These are phyloP conservation scores for Athelia psychrophila DNA, from an alignment of 1,284 basidiomycete genomes.

Conservation along the genomic window DNA sequence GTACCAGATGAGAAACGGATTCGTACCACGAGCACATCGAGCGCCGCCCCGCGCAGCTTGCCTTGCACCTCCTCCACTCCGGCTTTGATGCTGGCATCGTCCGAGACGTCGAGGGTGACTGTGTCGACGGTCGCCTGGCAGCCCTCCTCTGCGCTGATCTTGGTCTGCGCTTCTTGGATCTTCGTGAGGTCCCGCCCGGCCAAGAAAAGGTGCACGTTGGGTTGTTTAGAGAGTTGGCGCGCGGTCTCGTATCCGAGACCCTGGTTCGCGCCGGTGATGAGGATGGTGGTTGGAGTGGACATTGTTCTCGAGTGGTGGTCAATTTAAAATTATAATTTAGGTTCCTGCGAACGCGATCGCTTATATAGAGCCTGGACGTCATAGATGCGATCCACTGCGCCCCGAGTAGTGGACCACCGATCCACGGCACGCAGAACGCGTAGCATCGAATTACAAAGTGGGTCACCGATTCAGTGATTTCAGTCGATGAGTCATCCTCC, in stretches of 20 bases:
- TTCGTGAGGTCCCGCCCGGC: background rate
- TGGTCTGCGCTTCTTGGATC: background rate
- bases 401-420: no score
- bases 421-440: no score
- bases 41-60: background rate
- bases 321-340: no score
- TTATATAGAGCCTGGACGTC: no score
- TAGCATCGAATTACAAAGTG: no score
- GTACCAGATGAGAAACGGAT: background rate
- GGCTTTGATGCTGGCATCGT: background rate
- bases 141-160: background rate
- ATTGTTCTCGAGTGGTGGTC: background rate
- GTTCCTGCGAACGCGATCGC: no score
- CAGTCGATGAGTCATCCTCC: no score
- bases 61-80: background rate
- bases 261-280: constrained; percentile 1
- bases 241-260: background rate
- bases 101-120: background rate
- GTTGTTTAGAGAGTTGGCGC: background rate
- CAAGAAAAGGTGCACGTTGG: background rate
- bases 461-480: no score
- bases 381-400: no score
- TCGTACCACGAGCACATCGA: background rate
- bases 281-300: background rate
- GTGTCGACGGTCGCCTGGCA: background rate